phyloP scores from a whole-genome alignment of 345 rosid genomes.

The Lagerstroemia speciosa region DNA sequence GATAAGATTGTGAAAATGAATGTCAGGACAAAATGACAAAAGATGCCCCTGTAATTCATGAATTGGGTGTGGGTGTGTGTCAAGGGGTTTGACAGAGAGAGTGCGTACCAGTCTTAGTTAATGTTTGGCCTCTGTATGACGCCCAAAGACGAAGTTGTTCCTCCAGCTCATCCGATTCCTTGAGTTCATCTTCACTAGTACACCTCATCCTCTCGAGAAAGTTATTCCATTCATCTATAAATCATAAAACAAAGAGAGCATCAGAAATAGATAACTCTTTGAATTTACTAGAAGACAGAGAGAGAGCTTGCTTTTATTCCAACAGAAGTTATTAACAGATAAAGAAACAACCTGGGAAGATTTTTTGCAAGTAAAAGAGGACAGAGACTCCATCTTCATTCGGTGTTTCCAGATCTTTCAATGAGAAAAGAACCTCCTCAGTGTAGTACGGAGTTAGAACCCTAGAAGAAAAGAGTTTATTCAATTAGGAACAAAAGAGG shows the following conservation, averaged over 20 bases:
- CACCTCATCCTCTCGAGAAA: conserved; percentile 70
- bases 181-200: conserved; percentile 69
- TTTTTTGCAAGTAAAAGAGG: conserved; percentile 89
- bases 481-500: conserved; percentile 3
- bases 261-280: neutral
- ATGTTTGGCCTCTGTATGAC: conserved; percentile 91
- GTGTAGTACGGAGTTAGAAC: conserved; percentile 91
- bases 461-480: conserved; percentile 27
- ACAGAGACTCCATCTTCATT: conserved; percentile 99
- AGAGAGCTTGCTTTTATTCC: too few species aligned
- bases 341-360: conserved; percentile 77
- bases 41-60: too few species aligned
- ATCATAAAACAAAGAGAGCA: neutral
- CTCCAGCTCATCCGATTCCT: conserved; percentile 43
- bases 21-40: neutral
- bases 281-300: neutral
- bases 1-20: neutral
- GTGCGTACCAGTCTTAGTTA: conserved; percentile 81
- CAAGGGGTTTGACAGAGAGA: neutral
- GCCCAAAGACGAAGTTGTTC: conserved; percentile 93
- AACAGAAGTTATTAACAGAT: neutral
- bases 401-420: conserved; percentile 55
- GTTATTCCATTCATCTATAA: conserved; percentile 88
- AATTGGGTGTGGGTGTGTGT: neutral
- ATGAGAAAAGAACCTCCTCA: conserved; percentile 86